These are phyloP conservation scores for Phaffia tasmanica DNA, from an alignment of 768 basidiomycete species.

Conservation along the genomic window DNA sequence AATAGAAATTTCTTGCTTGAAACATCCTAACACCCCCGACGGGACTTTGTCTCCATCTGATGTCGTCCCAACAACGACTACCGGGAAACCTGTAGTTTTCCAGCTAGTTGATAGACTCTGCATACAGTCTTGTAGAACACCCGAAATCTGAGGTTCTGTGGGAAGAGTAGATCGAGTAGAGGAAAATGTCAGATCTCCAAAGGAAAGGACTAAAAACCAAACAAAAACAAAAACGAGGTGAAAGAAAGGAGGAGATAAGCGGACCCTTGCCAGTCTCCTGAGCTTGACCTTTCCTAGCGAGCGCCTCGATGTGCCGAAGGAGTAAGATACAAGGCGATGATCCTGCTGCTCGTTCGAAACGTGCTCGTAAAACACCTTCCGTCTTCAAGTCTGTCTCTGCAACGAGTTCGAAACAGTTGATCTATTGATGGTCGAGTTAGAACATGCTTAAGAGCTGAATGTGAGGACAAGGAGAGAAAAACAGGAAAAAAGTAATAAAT, in stretches of 20 bases:
- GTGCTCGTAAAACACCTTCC: constrained; percentile 57
- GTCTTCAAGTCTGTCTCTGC: constrained; percentile 68
- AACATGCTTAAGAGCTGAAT: constrained; percentile 1
- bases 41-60: constrained; percentile 57
- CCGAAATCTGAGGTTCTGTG: constrained; percentile 43
- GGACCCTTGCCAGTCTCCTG: constrained; percentile 56
- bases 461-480: background rate
- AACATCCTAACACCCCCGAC: constrained; percentile 51
- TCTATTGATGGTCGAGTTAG: constrained; percentile 40
- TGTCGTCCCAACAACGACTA: constrained; percentile 64
- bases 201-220: background rate
- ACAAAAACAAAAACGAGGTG: background rate
- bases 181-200: background rate
- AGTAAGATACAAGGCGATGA: constrained; percentile 79
- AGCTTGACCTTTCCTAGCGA: constrained; percentile 54
- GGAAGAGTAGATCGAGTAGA: background rate
- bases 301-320: constrained; percentile 66
- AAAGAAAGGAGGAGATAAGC: constrained; percentile 11
- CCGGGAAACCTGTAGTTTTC: constrained; percentile 55
- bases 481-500: background rate
- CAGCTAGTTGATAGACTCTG: constrained; percentile 49
- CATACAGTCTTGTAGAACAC: constrained; percentile 54
- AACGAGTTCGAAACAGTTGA: constrained; percentile 73
- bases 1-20: constrained; percentile 74
- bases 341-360: constrained; percentile 61